phyloP scores from a whole-genome alignment of 2,329 filamentous ascomycete species.

The Colletotrichum filicis region DNA sequence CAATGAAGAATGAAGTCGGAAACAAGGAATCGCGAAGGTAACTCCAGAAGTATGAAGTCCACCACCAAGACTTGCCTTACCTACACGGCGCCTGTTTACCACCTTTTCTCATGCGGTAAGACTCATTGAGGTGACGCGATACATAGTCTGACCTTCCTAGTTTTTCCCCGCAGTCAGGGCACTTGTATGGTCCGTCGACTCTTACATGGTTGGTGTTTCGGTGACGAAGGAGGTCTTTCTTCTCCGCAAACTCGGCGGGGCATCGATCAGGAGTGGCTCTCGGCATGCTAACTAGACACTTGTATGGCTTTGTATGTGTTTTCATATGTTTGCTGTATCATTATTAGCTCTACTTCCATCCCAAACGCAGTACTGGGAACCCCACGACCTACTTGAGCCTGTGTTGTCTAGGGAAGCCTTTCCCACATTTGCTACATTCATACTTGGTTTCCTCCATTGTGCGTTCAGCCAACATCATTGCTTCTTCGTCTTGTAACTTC shows the following conservation, averaged over 20 bases:
- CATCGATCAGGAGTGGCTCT: neutral
- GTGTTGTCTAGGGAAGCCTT: no score
- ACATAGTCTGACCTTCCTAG: constrained; percentile 8
- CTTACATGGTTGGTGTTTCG: neutral
- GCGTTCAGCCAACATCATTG: neutral
- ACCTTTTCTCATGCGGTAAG: no score
- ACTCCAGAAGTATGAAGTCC: neutral
- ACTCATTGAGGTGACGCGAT: neutral
- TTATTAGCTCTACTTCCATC: no score
- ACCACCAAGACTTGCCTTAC: neutral
- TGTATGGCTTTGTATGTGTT: neutral
- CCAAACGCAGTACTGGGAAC: no score
- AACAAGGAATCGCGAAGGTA: neutral
- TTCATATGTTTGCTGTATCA: constrained; percentile 5
- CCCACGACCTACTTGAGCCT: no score
- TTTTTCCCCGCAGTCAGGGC: neutral
- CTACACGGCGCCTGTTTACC: neutral
- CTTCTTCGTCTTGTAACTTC: neutral
- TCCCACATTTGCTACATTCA: no score
- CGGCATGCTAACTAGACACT: neutral
- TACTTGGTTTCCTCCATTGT: neutral
- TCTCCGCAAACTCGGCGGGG: neutral
- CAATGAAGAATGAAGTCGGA: neutral
- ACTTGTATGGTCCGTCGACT: neutral
- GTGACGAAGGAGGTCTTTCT: neutral